phyloP scores from a whole-genome alignment of 2,329 filamentous ascomycete species.

The Furcasterigmium furcatum region DNA sequence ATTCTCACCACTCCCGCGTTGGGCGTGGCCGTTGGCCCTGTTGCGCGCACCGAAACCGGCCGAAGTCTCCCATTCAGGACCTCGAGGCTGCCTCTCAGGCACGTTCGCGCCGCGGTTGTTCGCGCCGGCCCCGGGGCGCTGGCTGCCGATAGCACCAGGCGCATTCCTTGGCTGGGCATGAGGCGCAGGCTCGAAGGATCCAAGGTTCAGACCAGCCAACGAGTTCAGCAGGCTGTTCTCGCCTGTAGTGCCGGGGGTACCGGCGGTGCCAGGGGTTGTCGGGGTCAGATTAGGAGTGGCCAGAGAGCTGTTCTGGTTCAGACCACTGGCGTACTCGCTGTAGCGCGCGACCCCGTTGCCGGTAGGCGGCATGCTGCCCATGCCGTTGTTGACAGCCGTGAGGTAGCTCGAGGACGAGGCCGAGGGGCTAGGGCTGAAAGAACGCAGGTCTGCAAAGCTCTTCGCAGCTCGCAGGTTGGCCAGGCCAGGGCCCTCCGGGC shows the following conservation, averaged over 20 bases:
- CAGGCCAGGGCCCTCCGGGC: constrained; percentile 59
- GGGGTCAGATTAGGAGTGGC: constrained; percentile 28
- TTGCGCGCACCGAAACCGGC: constrained; percentile 50
- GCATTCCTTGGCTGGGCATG: constrained; percentile 39
- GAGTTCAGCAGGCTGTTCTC: constrained; percentile 42
- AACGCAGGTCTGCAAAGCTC: constrained; percentile 92
- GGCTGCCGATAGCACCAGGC: constrained; percentile 63
- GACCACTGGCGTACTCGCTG: constrained; percentile 40
- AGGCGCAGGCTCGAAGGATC: constrained; percentile 44
- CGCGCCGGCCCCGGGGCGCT: constrained; percentile 51
- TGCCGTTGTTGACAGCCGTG: constrained; percentile 44
- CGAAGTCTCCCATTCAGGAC: constrained; percentile 58
- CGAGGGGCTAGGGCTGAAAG: constrained; percentile 91
- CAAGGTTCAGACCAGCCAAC: constrained; percentile 48
- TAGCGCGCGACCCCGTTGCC: constrained; percentile 33
- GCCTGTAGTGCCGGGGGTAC: constrained; percentile 33
- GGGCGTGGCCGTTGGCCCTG: constrained; percentile 58
- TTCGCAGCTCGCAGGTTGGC: constrained; percentile 86
- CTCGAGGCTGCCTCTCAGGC: constrained; percentile 62
- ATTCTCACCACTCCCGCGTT: constrained; percentile 57
- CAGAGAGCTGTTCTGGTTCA: constrained; percentile 27
- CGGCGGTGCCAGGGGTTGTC: constrained; percentile 29
- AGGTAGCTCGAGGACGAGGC: constrained; percentile 83
- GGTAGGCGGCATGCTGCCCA: constrained; percentile 52
- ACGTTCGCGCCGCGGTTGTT: constrained; percentile 37